Conservation (phyloP, 108 stramenopile genomes). For the Stephanodiscus minutulus region DNA sequence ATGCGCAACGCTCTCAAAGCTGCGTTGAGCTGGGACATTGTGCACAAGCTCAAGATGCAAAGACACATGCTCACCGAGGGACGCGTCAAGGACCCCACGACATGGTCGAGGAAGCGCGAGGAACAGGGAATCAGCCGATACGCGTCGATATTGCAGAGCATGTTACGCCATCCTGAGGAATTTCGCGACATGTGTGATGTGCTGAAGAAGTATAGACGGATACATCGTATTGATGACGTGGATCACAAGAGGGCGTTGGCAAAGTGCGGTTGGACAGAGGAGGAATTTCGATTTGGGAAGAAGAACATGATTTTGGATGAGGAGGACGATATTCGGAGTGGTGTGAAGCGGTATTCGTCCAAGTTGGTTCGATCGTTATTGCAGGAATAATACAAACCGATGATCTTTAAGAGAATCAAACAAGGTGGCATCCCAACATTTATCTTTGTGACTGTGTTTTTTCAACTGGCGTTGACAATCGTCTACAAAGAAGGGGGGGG, state of each 20-base stretch:
- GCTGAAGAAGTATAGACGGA: constrained; percentile 70
- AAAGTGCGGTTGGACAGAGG: constrained; percentile 70
- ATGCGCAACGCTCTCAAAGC: constrained; percentile 70
- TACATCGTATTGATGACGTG: constrained; percentile 78
- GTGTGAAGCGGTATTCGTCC: neutral
- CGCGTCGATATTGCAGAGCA: constrained; percentile 70
- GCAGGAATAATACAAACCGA: neutral
- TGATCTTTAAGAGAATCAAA: too few species aligned
- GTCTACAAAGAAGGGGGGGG: too few species aligned
- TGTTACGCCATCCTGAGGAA: constrained; percentile 58
- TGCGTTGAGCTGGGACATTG: constrained; percentile 82
- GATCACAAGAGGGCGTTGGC: constrained; percentile 58
- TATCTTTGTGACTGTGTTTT: too few species aligned
- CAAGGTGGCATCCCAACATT: too few species aligned
- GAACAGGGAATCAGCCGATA: constrained; percentile 78
- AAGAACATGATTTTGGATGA: constrained; percentile 15
- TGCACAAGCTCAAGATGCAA: constrained; percentile 83
- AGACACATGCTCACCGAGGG: constrained; percentile 57
- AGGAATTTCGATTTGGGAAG: constrained; percentile 64
- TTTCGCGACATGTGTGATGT: constrained; percentile 57
- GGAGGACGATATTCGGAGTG: constrained; percentile 12
- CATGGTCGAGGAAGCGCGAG: constrained; percentile 75
- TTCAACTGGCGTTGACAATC: too few species aligned
- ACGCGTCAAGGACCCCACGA: constrained; percentile 57
- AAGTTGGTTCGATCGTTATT: neutral